Evolutionary conservation across 768 basidiomycete species (phyloP), one percentile per base, ranked within the genome.

Genomic region (Fibroporia radiculosa): DNA sequence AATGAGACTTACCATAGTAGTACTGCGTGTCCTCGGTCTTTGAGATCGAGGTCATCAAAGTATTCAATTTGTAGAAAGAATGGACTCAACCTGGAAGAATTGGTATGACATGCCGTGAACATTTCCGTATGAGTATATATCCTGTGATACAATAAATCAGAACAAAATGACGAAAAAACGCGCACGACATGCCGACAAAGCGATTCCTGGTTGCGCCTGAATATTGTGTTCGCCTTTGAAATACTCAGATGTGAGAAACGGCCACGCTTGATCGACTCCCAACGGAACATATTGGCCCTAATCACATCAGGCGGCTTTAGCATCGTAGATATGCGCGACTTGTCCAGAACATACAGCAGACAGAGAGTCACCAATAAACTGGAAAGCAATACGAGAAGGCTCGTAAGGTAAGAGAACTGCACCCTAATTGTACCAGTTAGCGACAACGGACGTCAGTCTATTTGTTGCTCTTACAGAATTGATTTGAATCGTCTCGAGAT

Each of bases 1-100:
- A n/a, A n/a, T n/a, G n/a, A n/a, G n/a, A n/a, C n/a, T n/a, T n/a
- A n/a, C 70, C 74, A 54, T 72, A 73, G 53, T 65, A 73, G 50
- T 66, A 79, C 0, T 75, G 74, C 2, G 71, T 75, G 50, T 80
- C 75, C 56, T 79, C 76, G 1, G 75, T 78, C 74, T n/a, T n/a
- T n/a, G n/a, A n/a, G n/a, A n/a, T n/a, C n/a, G n/a, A n/a, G n/a
- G n/a, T n/a, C n/a, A n/a, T n/a, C n/a, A n/a, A n/a, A n/a, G n/a
- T n/a, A n/a, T n/a, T n/a, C n/a, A n/a, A n/a, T n/a, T n/a, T n/a
- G 77, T 40, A 13, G 13, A 40, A 20, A 23, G 26, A 4, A 48
- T 62, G 19, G 36, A 74, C 73, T 29, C n/a, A n/a, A n/a, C n/a
- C n/a, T 56, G 59, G 64, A 76, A 78, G 52, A 70, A 76, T 56